Evolutionary conservation across 1,284 basidiomycete genomes (phyloP).

Genomic region (Rhodotorula sp.): DNA sequence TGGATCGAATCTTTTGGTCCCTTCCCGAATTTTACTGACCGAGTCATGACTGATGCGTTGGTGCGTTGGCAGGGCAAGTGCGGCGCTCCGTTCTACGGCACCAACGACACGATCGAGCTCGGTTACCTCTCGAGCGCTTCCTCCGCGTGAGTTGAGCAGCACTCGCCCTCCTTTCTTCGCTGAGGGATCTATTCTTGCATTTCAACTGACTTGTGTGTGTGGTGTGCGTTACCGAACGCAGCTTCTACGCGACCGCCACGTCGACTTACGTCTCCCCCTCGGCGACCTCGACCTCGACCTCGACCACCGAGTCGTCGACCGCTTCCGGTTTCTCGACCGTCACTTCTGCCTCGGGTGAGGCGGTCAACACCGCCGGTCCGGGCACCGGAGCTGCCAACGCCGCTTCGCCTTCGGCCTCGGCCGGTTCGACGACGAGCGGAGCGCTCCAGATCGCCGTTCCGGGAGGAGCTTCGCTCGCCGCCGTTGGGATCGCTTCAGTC

Average conservation of each 20-base stretch:
- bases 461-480: not conserved
- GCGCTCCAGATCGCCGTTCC: not conserved
- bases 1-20: too few species aligned
- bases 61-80: constrained; percentile 16
- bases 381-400: not conserved
- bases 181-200: not conserved
- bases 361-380: not conserved
- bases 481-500: not conserved
- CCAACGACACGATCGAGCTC: constrained; percentile 25
- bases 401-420: not conserved
- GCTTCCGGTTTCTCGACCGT: not conserved
- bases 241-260: constrained; percentile 37
- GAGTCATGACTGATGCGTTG: not conserved
- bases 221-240: not conserved
- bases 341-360: not conserved
- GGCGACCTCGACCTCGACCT: not conserved
- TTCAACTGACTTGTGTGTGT: too few species aligned
- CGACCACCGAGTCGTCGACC: not conserved
- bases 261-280: constrained; percentile 26
- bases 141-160: constrained; percentile 14
- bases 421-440: not conserved
- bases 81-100: constrained; percentile 21
- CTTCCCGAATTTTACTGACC: too few species aligned
- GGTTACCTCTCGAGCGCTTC: constrained; percentile 15
- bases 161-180: too few species aligned